A percentile compares a stretch with the other conserved stretches of the same genome.
These are phyloP conservation scores for Phytophthora tubulina DNA, from an alignment of 352 stramenopile species.

Conservation along the genomic window DNA sequence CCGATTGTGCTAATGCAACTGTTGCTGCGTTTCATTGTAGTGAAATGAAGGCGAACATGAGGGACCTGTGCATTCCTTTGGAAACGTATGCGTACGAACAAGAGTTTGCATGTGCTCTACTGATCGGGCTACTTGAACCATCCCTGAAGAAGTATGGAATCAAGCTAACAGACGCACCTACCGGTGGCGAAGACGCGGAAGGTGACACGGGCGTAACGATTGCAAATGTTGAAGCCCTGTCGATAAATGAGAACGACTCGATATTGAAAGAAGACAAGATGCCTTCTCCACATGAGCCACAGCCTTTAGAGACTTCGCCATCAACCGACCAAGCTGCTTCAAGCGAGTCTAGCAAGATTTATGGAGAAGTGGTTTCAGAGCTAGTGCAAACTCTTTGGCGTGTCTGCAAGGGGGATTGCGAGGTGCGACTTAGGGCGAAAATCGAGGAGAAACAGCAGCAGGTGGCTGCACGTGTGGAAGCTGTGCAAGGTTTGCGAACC, in stretches of 20 bases:
- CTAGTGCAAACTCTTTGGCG: constrained; percentile 78
- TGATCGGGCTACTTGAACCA: constrained; percentile 81
- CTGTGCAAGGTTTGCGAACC: constrained; percentile 66
- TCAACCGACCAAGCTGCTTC: constrained; percentile 8
- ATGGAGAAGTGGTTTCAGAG: constrained; percentile 77
- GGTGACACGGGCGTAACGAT: neutral
- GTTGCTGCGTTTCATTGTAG: constrained; percentile 36
- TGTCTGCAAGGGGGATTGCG: constrained; percentile 62
- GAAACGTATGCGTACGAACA: constrained; percentile 88
- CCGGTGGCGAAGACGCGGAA: constrained; percentile 6
- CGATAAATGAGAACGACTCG: constrained; percentile 20
- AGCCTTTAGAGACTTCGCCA: constrained; percentile 23
- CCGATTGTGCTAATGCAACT: constrained; percentile 11
- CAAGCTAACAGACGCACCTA: constrained; percentile 42
- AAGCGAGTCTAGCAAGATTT: constrained; percentile 48
- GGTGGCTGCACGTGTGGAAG: constrained; percentile 67
- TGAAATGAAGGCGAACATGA: constrained; percentile 89
- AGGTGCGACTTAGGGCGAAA: constrained; percentile 67
- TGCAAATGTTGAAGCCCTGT: constrained; percentile 19
- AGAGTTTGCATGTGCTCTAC: constrained; percentile 74
- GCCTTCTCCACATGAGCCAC: constrained; percentile 11
- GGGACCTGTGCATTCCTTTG: constrained; percentile 82
- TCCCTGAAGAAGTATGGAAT: constrained; percentile 74
- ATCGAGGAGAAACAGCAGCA: constrained; percentile 86
- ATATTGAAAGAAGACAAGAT: constrained; percentile 30